Percentiles rank a stretch among this genome's conserved stretches.
phyloP scores from a whole-genome alignment of 768 basidiomycete species.

The Fibroporia radiculosa region DNA sequence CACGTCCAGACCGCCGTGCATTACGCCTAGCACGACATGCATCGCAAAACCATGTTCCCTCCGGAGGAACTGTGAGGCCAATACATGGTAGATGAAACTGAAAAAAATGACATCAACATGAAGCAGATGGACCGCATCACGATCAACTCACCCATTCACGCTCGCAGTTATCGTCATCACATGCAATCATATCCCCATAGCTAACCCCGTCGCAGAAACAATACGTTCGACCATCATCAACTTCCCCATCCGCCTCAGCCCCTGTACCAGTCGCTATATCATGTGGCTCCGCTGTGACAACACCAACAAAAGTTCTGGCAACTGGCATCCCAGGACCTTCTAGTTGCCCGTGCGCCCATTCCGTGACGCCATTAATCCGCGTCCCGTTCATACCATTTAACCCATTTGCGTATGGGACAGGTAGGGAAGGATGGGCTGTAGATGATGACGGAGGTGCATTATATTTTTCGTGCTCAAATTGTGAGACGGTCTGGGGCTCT shows the following conservation, averaged over 20 bases:
- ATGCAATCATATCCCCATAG: slow-evolving; percentile 94
- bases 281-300: slow-evolving; percentile 25
- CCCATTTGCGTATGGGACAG: slow-evolving; percentile 29
- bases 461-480: slow-evolving; percentile 32
- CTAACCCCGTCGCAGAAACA: slow-evolving; percentile 82
- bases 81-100: slow-evolving; percentile 81
- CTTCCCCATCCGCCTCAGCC: slow-evolving; percentile 50
- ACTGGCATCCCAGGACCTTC: slow-evolving; percentile 80
- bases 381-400: slow-evolving; percentile 16
- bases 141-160: slow-evolving; percentile 75
- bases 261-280: slow-evolving; percentile 33
- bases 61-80: slow-evolving; percentile 56
- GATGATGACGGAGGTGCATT: slow-evolving; percentile 44
- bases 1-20: slow-evolving; percentile 21
- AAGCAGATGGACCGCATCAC: slow-evolving; percentile 1
- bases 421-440: slow-evolving; percentile 46
- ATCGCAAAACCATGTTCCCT: slow-evolving; percentile 73
- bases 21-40: slow-evolving; percentile 51
- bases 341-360: slow-evolving; percentile 42
- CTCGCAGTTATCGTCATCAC: slow-evolving; percentile 74
- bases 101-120: slow-evolving; percentile 7
- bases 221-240: slow-evolving; percentile 57
- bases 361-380: slow-evolving; percentile 28
- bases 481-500: slow-evolving; percentile 15
- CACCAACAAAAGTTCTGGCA: slow-evolving; percentile 31